Percentiles rank a stretch among this genome's conserved stretches.
phyloP scores from a whole-genome alignment of 345 rosid species.

The Syzygium aqueum region DNA sequence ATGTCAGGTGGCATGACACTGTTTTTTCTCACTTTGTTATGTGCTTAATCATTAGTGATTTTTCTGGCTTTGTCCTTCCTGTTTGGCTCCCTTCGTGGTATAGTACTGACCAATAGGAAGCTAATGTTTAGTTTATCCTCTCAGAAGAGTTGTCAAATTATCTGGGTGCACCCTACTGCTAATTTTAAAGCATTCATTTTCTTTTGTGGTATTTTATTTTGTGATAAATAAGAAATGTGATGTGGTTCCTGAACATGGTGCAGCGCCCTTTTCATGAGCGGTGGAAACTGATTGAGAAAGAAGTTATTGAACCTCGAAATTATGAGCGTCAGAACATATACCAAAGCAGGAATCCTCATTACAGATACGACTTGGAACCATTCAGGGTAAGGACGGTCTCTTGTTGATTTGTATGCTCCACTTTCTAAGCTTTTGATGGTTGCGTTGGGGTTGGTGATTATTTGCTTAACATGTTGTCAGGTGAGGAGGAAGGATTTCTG shows the following conservation, averaged over 20 bases:
- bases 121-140: background rate
- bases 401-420: constrained; percentile 2
- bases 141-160: background rate
- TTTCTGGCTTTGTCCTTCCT: background rate
- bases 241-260: constrained; percentile 9
- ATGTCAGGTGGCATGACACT: background rate
- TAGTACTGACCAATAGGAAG: background rate
- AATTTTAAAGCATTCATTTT: background rate
- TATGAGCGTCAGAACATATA: constrained; percentile 57
- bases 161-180: background rate
- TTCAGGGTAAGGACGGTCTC: constrained; percentile 60
- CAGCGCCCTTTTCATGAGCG: constrained; percentile 97
- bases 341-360: constrained; percentile 62
- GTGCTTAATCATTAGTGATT: background rate
- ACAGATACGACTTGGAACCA: constrained; percentile 90
- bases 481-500: constrained; percentile 98
- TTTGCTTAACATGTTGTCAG: constrained; percentile 23
- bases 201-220: background rate
- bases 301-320: constrained; percentile 94
- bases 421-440: constrained; percentile 1
- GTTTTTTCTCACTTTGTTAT: background rate
- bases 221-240: background rate
- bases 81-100: background rate
- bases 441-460: background rate
- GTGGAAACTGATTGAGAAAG: constrained; percentile 95